Evolutionary conservation across 2,329 filamentous ascomycete species (phyloP), one percentile per base, ranked within the genome.

Genomic region (Neonectria punicea): DNA sequence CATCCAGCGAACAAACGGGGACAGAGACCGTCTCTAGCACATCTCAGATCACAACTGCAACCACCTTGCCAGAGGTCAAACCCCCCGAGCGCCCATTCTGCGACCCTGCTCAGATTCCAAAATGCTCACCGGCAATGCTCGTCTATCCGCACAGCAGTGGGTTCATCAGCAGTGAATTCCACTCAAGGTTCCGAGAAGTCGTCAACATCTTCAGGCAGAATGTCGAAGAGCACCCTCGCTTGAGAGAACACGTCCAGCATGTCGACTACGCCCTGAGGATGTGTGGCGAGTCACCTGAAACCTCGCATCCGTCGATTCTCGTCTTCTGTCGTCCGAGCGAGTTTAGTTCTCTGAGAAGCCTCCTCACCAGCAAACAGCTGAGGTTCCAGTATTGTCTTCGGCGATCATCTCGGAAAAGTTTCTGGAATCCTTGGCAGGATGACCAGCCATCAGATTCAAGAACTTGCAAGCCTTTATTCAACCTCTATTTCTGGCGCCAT

Each of bases 191-290:
- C 22, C 51, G 51, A 53, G 51, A 41, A 41, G 11, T 53, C 14
- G 51, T 53, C 32, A 41, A 53, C 9, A 51, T 51, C 10, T 51
- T 51, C 18, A 4, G 49, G n/a, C 30, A 51, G 13, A 51, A 51
- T n/a, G 20, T 16, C 5, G 18, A 34, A n/a, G 30, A 34, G 30
- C 49, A 51, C 13, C 25, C 41, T 44, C n/a, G 18, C 8, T 18
- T 51, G 22, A 32, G 25, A n/a, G 28, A 51, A 28, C 20, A 20
- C 30, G 14, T 34, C 30, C 49, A 53, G 16, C 8, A 41, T 20
- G 28, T 53, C 32, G 51, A 53, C 13, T 53, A 39, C 14, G 39
- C 28, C 32, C 34, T 53, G 10, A 53, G n/a, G 13, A 22, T 53
- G 34, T 53, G 32, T 16, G 51, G 51, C 5, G 5, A 18, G 13